Conservation (phyloP, 2,329 filamentous ascomycete species). For the Onygena corvina region DNA sequence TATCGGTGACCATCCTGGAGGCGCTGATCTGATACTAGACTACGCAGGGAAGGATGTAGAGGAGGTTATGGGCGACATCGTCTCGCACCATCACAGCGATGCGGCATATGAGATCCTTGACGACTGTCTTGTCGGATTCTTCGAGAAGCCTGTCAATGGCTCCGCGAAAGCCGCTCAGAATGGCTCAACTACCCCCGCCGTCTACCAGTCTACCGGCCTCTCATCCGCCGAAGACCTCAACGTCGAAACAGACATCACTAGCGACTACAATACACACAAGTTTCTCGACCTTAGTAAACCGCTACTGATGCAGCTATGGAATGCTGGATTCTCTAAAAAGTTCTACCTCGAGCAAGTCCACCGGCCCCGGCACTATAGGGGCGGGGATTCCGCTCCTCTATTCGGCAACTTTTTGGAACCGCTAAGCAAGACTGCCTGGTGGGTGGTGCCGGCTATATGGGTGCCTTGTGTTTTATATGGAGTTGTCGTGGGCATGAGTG, state of each 20-base stretch:
- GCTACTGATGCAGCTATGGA: conserved; percentile 78
- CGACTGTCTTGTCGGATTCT: conserved; percentile 71
- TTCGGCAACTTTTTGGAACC: conserved; percentile 99
- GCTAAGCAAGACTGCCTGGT: conserved; percentile 92
- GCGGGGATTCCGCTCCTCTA: conserved; percentile 78
- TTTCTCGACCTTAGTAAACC: conserved; percentile 83
- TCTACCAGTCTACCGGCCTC: conserved; percentile 63
- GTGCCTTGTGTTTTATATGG: conserved; percentile 68
- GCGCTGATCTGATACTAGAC: conserved; percentile 73
- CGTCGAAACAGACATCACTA: conserved; percentile 63
- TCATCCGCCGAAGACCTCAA: conserved; percentile 74
- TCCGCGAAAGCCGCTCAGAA: conserved; percentile 30
- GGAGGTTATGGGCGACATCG: conserved; percentile 67
- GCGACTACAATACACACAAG: conserved; percentile 81
- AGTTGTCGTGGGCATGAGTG: conserved; percentile 50
- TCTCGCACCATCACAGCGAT: conserved; percentile 77
- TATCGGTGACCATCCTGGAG: conserved; percentile 79
- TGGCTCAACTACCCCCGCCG: conserved; percentile 32
- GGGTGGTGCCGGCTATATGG: conserved; percentile 74
- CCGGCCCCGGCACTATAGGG: conserved; percentile 87
- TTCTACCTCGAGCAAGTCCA: conserved; percentile 97
- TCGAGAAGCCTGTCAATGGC: conserved; percentile 30
- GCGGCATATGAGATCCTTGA: conserved; percentile 92
- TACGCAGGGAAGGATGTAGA: conserved; percentile 80
- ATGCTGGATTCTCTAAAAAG: conserved; percentile 77